phyloP scores from a whole-genome alignment of 257 asterid genomes.

The Nicotiana tabacum region DNA sequence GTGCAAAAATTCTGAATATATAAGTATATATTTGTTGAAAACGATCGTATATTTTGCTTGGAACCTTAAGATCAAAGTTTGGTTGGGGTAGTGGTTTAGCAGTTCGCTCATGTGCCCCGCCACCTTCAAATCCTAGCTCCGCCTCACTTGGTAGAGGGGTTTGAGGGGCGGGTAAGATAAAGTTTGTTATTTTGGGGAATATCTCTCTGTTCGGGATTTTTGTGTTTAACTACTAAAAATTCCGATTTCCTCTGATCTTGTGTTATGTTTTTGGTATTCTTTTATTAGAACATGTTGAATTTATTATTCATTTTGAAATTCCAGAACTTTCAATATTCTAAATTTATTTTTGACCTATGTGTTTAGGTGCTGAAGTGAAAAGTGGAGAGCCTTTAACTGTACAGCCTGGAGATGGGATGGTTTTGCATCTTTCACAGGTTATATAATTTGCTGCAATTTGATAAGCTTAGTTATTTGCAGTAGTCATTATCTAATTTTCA shows the following conservation, averaged over 20 bases:
- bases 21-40: too few relatives aligned
- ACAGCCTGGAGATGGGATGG: constrained; percentile 38
- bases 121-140: too few relatives aligned
- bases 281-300: background rate
- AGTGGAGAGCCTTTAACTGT: constrained; percentile 52
- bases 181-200: background rate
- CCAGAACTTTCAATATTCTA: background rate
- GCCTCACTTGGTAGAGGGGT: too few relatives aligned
- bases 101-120: too few relatives aligned
- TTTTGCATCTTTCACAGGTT: constrained; percentile 85
- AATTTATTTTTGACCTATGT: background rate
- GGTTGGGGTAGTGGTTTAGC: too few relatives aligned
- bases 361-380: constrained; percentile 63
- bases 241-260: background rate
- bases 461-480: background rate
- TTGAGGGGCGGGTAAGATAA: background rate
- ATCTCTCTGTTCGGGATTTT: background rate
- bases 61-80: too few relatives aligned
- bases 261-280: background rate
- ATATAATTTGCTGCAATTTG: background rate
- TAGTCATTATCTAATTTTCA: background rate
- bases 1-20: too few relatives aligned
- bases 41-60: too few relatives aligned
- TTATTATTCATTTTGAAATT: background rate
- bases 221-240: background rate